A percentile compares a stretch with the other conserved stretches of the same genome.
Conservation (phyloP, 2,329 filamentous ascomycete genomes). For the Elsinoe ampelina region DNA sequence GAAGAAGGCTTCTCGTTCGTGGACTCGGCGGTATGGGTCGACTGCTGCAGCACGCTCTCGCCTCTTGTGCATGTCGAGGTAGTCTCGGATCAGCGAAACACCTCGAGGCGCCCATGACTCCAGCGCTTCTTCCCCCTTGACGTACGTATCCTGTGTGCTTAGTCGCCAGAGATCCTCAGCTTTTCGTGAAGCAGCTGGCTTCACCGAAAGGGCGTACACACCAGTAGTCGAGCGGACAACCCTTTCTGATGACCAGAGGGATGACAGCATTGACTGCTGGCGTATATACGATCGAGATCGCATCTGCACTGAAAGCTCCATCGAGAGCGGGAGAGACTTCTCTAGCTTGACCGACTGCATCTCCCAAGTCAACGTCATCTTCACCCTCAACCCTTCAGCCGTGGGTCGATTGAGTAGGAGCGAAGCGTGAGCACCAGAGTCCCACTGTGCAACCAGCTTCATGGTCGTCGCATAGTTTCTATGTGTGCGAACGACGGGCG, state of each 20-base stretch:
- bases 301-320: slow-evolving; percentile 74
- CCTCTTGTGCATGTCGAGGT: slow-evolving; percentile 64
- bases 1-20: slow-evolving; percentile 32
- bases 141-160: slow-evolving; percentile 89
- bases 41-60: slow-evolving; percentile 69
- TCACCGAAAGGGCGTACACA: slow-evolving; percentile 78
- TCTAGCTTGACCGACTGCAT: slow-evolving; percentile 72
- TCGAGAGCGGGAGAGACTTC: slow-evolving; percentile 78
- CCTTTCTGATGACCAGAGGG: slow-evolving; percentile 74
- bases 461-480: slow-evolving; percentile 84
- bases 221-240: slow-evolving; percentile 79
- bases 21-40: slow-evolving; percentile 59
- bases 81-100: slow-evolving; percentile 84
- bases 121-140: slow-evolving; percentile 87
- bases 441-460: slow-evolving; percentile 87
- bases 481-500: slow-evolving; percentile 73
- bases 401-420: slow-evolving; percentile 89
- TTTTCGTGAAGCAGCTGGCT: slow-evolving; percentile 80
- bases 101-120: slow-evolving; percentile 80
- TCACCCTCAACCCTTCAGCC: slow-evolving; percentile 83
- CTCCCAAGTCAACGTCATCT: slow-evolving; percentile 80
- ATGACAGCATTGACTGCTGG: slow-evolving; percentile 76
- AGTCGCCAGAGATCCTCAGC: slow-evolving; percentile 93
- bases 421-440: slow-evolving; percentile 85
- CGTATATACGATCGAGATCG: slow-evolving; percentile 75